Percentiles rank a stretch among this genome's conserved stretches.
Evolutionary conservation across 1,284 basidiomycete genomes (phyloP).

Genomic region (Pascua sp.): DNA sequence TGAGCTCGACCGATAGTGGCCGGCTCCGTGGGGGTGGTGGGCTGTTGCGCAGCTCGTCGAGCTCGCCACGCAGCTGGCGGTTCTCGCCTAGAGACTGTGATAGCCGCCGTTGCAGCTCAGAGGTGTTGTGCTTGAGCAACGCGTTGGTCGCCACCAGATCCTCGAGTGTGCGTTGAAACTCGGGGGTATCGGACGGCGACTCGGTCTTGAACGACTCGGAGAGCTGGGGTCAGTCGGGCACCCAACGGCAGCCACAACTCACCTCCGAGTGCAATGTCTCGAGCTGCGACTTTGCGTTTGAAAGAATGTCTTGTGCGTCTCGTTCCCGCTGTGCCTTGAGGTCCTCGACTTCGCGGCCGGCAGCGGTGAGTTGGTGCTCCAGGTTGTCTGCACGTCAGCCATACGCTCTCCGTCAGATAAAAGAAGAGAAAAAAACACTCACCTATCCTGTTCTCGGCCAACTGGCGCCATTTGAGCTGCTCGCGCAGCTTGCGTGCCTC

Average conservation of each 20-base stretch:
- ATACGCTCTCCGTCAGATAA: too few relatives aligned
- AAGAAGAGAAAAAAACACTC: constrained; percentile 4
- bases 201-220: constrained; percentile 36
- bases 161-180: constrained; percentile 62
- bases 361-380: constrained; percentile 64
- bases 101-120: constrained; percentile 69
- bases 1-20: constrained; percentile 11
- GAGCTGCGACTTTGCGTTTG: constrained; percentile 66
- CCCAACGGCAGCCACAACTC: constrained; percentile 7
- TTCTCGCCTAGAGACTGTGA: constrained; percentile 73
- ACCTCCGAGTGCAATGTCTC: constrained; percentile 57
- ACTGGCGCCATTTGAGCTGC: constrained; percentile 50
- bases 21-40: not conserved
- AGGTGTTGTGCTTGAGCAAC: constrained; percentile 70
- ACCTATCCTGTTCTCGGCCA: constrained; percentile 41
- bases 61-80: constrained; percentile 64
- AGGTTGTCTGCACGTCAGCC: constrained; percentile 59
- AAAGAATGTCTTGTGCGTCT: constrained; percentile 66
- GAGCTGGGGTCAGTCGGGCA: constrained; percentile 16
- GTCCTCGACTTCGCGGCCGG: constrained; percentile 62
- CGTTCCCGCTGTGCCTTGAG: constrained; percentile 62
- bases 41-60: constrained; percentile 60
- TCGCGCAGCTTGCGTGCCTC: constrained; percentile 67
- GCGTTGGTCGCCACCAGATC: constrained; percentile 79
- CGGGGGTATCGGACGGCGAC: constrained; percentile 37